Conservation (phyloP, 768 basidiomycete species). For the Phaeotremella fagi region DNA sequence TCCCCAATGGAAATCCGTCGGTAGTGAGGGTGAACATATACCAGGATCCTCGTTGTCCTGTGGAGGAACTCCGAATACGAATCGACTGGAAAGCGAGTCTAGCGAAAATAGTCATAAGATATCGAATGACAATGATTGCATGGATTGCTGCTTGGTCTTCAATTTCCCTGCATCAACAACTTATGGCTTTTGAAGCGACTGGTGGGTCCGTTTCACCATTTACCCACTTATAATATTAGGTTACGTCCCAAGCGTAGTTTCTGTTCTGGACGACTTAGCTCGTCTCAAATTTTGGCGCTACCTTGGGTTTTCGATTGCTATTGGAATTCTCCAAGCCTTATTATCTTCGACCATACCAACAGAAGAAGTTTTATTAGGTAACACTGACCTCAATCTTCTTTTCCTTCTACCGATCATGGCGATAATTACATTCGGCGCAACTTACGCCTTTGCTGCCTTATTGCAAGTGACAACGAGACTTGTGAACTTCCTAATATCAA, state of each 20-base stretch:
- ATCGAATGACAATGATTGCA: constrained; percentile 63
- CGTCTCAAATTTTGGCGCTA: constrained; percentile 47
- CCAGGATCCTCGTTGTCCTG: constrained; percentile 52
- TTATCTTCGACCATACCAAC: not conserved
- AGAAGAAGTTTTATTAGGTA: not conserved
- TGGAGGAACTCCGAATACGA: constrained; percentile 53
- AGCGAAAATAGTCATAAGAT: constrained; percentile 68
- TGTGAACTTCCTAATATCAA: no score
- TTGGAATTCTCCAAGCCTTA: not conserved
- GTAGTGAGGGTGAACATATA: constrained; percentile 25
- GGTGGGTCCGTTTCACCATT: no score
- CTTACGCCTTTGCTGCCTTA: constrained; percentile 8
- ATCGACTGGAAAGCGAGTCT: constrained; percentile 69
- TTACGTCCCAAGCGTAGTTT: constrained; percentile 16
- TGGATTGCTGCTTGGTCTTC: constrained; percentile 61
- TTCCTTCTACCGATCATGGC: constrained; percentile 5
- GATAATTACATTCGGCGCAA: constrained; percentile 8
- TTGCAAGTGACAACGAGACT: no score
- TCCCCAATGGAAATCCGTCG: constrained; percentile 13
- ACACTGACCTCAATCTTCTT: not conserved
- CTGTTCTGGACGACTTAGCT: constrained; percentile 1
- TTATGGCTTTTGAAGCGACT: not conserved
- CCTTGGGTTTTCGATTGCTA: constrained; percentile 50
- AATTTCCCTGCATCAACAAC: not conserved
- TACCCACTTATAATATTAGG: no score